Conservation (phyloP, 1,139 yeast species). For the Groenewaldozyma auringiensis region DNA sequence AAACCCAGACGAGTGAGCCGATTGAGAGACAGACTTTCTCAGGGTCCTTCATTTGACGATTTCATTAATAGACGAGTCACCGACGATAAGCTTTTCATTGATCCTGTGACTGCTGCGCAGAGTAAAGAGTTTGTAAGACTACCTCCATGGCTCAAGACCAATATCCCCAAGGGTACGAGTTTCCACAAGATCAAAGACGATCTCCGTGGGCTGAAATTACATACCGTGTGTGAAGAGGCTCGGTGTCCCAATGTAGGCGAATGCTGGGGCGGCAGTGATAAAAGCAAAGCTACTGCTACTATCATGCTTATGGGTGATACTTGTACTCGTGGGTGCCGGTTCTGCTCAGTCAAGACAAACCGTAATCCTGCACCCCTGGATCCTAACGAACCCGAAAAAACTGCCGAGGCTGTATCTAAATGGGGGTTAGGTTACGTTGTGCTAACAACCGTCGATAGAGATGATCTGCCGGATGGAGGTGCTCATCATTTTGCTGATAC, state of each 20-base stretch:
- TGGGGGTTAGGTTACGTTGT: constrained; percentile 99
- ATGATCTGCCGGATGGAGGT: constrained; percentile 91
- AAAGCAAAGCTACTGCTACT: constrained; percentile 96
- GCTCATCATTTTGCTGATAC: constrained; percentile 86
- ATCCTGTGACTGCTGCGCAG: constrained; percentile 42
- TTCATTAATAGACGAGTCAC: constrained; percentile 77
- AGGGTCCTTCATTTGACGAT: constrained; percentile 93
- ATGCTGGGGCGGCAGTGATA: constrained; percentile 96
- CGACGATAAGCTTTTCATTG: constrained; percentile 40
- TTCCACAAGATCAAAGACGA: constrained; percentile 77
- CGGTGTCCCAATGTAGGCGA: constrained; percentile 98
- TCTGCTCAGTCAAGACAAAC: constrained; percentile 92
- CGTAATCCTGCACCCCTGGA: constrained; percentile 84
- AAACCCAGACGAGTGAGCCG: constrained; percentile 12
- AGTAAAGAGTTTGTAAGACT: constrained; percentile 68
- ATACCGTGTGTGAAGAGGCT: constrained; percentile 98
- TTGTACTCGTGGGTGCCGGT: constrained; percentile 96
- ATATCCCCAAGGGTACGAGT: constrained; percentile 86
- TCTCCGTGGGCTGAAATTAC: constrained; percentile 75
- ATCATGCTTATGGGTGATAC: constrained; percentile 98
- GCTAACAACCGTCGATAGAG: constrained; percentile 95
- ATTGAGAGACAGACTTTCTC: constrained; percentile 63
- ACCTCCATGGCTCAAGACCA: constrained; percentile 92
- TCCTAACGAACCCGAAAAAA: constrained; percentile 94
- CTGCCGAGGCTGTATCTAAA: constrained; percentile 93